Evolutionary conservation across 768 basidiomycete genomes (phyloP).

Genomic region (Pulveroboletus sp.): DNA sequence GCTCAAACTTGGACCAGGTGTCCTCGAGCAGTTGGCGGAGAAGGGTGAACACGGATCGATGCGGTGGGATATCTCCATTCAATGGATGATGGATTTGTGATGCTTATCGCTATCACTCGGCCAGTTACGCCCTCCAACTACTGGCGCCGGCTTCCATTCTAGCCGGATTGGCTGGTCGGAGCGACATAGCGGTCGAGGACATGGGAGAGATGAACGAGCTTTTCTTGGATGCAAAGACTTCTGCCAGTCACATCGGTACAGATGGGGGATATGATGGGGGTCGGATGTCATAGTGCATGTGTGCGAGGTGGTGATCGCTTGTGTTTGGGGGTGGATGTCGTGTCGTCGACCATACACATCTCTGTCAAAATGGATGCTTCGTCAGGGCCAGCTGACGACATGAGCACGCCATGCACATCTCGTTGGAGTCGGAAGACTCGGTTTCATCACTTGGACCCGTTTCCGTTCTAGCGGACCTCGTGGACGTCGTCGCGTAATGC

Average conservation of each 20-base stretch:
- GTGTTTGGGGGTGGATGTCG: constrained; percentile 1
- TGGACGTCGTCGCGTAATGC: constrained; percentile 1
- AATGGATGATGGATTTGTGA: constrained; percentile 5
- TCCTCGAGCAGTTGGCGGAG: constrained; percentile 73
- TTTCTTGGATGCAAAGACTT: constrained; percentile 91
- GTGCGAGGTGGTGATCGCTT: constrained; percentile 1
- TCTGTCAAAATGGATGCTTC: not conserved
- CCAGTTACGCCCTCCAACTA: constrained; percentile 85
- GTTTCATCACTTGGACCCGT: constrained; percentile 11
- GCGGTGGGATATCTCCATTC: constrained; percentile 44
- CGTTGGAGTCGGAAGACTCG: constrained; percentile 5
- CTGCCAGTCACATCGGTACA: constrained; percentile 49
- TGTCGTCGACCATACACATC: constrained; percentile 4
- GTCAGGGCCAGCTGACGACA: not conserved
- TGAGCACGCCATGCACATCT: not conserved
- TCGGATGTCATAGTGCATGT: constrained; percentile 24
- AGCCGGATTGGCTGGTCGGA: constrained; percentile 68
- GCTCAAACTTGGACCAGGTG: constrained; percentile 65
- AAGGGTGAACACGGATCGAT: constrained; percentile 82
- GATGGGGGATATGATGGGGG: constrained; percentile 34
- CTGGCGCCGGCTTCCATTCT: constrained; percentile 89
- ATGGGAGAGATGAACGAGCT: constrained; percentile 90
- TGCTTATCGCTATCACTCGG: constrained; percentile 4
- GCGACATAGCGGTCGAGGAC: constrained; percentile 82
- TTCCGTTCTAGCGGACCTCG: constrained; percentile 1